phyloP scores from a whole-genome alignment of 345 rosid species.

The Raphanus raphanistrum region DNA sequence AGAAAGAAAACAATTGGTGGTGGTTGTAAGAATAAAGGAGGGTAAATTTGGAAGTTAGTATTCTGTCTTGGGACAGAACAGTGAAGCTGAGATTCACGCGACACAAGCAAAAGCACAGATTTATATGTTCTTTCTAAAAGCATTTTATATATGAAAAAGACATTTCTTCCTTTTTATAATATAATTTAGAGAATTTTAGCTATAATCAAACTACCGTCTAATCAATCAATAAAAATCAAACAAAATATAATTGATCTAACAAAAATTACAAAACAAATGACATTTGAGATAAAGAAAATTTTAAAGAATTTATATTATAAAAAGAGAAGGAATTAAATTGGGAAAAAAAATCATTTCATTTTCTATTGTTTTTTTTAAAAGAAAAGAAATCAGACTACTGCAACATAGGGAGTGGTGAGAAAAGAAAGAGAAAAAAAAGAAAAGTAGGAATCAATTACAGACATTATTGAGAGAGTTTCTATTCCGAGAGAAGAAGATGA shows the following conservation, averaged over 20 bases:
- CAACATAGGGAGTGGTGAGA: constrained; percentile 19
- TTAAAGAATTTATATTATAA: too few species aligned
- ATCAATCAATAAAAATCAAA: too few species aligned
- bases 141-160: too few species aligned
- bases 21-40: constrained; percentile 1
- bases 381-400: too few species aligned
- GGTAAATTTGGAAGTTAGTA: constrained; percentile 33
- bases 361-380: background rate
- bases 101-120: constrained; percentile 15
- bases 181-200: too few species aligned
- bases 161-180: too few species aligned
- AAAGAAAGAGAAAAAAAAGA: background rate
- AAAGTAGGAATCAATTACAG: constrained; percentile 25
- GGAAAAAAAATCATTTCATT: background rate
- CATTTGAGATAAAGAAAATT: too few species aligned
- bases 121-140: background rate
- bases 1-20: constrained; percentile 5
- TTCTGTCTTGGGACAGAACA: constrained; percentile 20
- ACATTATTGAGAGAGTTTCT: constrained; percentile 23
- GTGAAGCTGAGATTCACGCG: constrained; percentile 34
- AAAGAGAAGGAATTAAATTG: too few species aligned
- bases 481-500: constrained; percentile 24
- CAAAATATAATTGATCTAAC: too few species aligned
- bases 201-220: too few species aligned
- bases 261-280: too few species aligned